Conservation (phyloP, 768 basidiomycete species). For the Naganishia friedmannii region DNA sequence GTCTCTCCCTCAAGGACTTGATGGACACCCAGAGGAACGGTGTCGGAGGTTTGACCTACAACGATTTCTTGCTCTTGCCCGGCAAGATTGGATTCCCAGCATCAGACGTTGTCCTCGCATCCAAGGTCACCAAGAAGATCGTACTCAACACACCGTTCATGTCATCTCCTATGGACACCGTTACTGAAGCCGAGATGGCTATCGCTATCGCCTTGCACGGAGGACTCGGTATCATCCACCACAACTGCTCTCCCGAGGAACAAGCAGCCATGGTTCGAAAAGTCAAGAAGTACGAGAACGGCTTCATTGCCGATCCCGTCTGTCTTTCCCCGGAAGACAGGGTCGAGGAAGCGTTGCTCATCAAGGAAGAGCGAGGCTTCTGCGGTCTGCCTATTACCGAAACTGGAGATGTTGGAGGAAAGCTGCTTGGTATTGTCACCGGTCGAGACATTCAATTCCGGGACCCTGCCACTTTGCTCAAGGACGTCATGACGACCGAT, state of each 20-base stretch:
- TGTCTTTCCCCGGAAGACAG: constrained; percentile 73
- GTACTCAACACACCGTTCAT: constrained; percentile 88
- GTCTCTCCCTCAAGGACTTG: constrained; percentile 76
- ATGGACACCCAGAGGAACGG: constrained; percentile 69
- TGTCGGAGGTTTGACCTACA: constrained; percentile 93
- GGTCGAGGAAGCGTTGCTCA: constrained; percentile 85
- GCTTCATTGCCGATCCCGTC: constrained; percentile 93
- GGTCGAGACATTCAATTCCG: constrained; percentile 94
- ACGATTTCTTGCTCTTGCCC: constrained; percentile 90
- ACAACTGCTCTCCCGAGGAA: constrained; percentile 69
- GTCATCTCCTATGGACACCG: constrained; percentile 99
- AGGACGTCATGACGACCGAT: constrained; percentile 81
- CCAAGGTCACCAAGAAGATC: constrained; percentile 79
- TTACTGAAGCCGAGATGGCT: constrained; percentile 74
- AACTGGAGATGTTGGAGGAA: constrained; percentile 78
- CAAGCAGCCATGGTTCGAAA: constrained; percentile 97
- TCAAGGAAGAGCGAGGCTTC: constrained; percentile 87
- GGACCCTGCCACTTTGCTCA: constrained; percentile 62
- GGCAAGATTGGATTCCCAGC: constrained; percentile 94
- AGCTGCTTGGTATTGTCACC: constrained; percentile 93
- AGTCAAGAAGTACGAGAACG: constrained; percentile 97
- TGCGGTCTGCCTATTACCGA: constrained; percentile 98
- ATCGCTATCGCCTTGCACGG: constrained; percentile 67
- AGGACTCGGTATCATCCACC: constrained; percentile 96
- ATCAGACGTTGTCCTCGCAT: constrained; percentile 45